Base-by-base conservation (phyloP, 768 basidiomycete genomes). In the Cubamyces lactineus region DNA sequence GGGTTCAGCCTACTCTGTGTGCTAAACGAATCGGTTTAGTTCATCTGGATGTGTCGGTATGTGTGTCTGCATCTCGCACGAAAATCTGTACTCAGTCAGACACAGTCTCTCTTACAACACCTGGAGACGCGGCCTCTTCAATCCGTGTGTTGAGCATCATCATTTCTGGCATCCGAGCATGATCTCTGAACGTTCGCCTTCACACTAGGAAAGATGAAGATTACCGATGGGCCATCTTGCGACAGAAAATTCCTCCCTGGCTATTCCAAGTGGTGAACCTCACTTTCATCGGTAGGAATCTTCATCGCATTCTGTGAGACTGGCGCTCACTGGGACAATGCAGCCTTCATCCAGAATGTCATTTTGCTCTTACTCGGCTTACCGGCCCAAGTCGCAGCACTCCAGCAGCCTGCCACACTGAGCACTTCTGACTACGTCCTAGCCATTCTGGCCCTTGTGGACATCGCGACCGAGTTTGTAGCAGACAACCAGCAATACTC, bases 401-500 rank as follows among this genome's bases (percentile, higher is more conserved):
- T 80, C 30, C 80, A 87, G 67, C 79, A 86, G 17, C 82, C 86
- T 58, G 76, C 78, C 7, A 59, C 77, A 9, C 82, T 92, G 51
- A 71, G 77, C 19, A 65, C 71, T 1, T 83, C 87, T 7, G 96
- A 98, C 68, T 82, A 83, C 65, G 48, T 80, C 23, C 83, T 97
- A 30, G 80, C 85, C 7, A 66, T 73, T 0, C 70, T 88, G 4
- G 86, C 88, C 2, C 74, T 96, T 9, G 57, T 81, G 16, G 75
- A 84, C 16, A 73, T 96, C 47, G 80, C 76, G 1, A 64, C 86
- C 39, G 96, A 98, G 71, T 94, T 92, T 76, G 86, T 83, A 0
- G 84, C 96, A 4, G 96, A 98, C 73, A 94, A 96, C 67, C 92
- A 95, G 72, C 96, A 98, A 68, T 95, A 84, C 73, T 85, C 89